These are phyloP conservation scores for Canavalia ensiformis DNA, from an alignment of 306 rosid species.

Conservation along the genomic window DNA sequence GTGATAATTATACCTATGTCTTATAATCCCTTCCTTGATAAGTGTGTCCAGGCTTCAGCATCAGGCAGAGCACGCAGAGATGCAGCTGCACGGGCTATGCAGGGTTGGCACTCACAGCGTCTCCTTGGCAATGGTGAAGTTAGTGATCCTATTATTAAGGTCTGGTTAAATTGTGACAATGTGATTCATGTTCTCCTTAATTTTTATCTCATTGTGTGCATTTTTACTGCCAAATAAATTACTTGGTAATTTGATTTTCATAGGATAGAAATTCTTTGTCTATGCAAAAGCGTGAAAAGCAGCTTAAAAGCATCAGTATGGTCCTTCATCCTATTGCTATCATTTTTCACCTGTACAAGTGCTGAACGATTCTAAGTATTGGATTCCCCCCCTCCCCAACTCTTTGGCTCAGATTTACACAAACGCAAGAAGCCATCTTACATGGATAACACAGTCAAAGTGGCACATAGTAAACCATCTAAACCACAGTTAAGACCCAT, in stretches of 20 bases:
- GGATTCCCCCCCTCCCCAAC: constrained; percentile 9
- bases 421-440: constrained; percentile 89
- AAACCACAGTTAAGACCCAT: constrained; percentile 85
- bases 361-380: constrained; percentile 44
- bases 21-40: constrained; percentile 2
- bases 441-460: constrained; percentile 76
- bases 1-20: background rate
- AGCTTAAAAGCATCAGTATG: constrained; percentile 90
- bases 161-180: constrained; percentile 51
- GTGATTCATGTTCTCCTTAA: constrained; percentile 40
- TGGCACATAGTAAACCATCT: constrained; percentile 76
- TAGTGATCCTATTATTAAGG: constrained; percentile 95
- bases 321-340: constrained; percentile 43
- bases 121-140: constrained; percentile 97
- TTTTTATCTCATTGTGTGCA: background rate
- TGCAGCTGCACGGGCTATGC: constrained; percentile 99
- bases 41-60: constrained; percentile 68
- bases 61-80: constrained; percentile 96
- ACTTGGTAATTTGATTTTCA: constrained; percentile 40
- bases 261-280: constrained; percentile 82
- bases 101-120: constrained; percentile 99
- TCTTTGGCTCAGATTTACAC: constrained; percentile 68
- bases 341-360: constrained; percentile 27
- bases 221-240: constrained; percentile 37
- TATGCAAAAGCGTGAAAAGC: constrained; percentile 93